Percentiles rank a stretch among this genome's conserved stretches.
These are phyloP conservation scores for Dianthus caryophyllus DNA, from an alignment of 148 eudicot genomes.

Conservation along the genomic window DNA sequence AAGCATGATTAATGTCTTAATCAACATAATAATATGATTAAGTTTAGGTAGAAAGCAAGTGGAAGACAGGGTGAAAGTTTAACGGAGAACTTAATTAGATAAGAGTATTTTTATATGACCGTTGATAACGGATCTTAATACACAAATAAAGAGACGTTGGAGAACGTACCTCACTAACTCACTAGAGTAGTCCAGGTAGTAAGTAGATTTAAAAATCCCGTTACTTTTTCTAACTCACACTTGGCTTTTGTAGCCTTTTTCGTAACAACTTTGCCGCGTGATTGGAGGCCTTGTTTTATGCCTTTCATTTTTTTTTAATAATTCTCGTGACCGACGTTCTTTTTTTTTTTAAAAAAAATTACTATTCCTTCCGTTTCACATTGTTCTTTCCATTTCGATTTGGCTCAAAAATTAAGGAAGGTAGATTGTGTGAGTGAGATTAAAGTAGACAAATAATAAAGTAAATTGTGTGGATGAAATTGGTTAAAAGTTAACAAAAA, in stretches of 20 bases:
- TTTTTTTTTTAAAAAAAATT: no score
- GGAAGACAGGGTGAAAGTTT: constrained; percentile 24
- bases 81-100: background rate
- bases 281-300: background rate
- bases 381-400: no score
- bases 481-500: no score
- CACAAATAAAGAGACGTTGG: constrained; percentile 15
- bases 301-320: background rate
- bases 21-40: background rate
- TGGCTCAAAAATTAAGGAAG: no score
- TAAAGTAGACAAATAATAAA: no score
- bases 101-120: constrained; percentile 3
- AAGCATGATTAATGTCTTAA: background rate
- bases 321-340: no score
- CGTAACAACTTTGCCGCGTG: constrained; percentile 23
- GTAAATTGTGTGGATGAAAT: no score
- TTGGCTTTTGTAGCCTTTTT: constrained; percentile 1
- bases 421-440: no score
- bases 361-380: no score
- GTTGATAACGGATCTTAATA: constrained; percentile 29
- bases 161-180: constrained; percentile 11
- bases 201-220: background rate
- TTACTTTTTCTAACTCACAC: constrained; percentile 8
- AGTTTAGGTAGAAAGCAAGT: background rate
- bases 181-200: background rate